Percentiles rank a stretch among this genome's conserved stretches.
These are phyloP conservation scores for Alternaria alternata DNA, from an alignment of 2,329 filamentous ascomycete species.

Conservation along the genomic window DNA sequence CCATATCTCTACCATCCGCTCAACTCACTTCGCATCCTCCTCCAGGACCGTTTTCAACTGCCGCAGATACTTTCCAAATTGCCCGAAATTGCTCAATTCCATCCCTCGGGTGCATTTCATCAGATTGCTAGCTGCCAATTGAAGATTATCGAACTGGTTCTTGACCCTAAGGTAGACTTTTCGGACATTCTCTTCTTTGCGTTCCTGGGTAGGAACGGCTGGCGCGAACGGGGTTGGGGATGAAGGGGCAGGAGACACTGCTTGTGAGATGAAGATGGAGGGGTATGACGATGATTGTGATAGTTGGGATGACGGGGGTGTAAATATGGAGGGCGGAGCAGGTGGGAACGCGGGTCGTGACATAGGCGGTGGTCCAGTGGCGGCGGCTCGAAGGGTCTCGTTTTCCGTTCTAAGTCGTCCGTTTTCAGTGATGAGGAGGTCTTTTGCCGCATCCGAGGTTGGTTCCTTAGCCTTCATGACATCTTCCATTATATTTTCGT, in stretches of 20 bases:
- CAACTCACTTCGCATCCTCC: conserved; percentile 7
- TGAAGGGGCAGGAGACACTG: conserved; percentile 8
- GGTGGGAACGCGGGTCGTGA: background rate
- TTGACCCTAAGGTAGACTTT: conserved; percentile 32
- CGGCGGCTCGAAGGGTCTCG: conserved; percentile 2
- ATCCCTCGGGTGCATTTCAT: conserved; percentile 17
- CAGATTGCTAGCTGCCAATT: conserved; percentile 16
- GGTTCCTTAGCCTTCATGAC: background rate
- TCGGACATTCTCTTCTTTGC: conserved; percentile 29
- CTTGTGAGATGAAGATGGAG: background rate
- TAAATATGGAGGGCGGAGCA: background rate
- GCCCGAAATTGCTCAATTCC: conserved; percentile 31
- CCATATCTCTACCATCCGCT: background rate
- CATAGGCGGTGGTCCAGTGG: background rate
- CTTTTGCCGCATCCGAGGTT: background rate
- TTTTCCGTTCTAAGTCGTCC: conserved; percentile 5
- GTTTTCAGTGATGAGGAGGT: background rate
- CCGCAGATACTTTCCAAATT: conserved; percentile 32
- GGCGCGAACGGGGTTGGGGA: background rate
- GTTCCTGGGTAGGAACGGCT: background rate
- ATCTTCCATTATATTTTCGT: conserved; percentile 9
- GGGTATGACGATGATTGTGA: background rate
- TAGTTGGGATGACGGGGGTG: background rate
- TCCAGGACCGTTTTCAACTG: conserved; percentile 23
- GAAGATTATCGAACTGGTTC: conserved; percentile 26